Evolutionary conservation across 2,329 filamentous ascomycete species (phyloP).

Genomic region (Exophiala oligosperma): DNA sequence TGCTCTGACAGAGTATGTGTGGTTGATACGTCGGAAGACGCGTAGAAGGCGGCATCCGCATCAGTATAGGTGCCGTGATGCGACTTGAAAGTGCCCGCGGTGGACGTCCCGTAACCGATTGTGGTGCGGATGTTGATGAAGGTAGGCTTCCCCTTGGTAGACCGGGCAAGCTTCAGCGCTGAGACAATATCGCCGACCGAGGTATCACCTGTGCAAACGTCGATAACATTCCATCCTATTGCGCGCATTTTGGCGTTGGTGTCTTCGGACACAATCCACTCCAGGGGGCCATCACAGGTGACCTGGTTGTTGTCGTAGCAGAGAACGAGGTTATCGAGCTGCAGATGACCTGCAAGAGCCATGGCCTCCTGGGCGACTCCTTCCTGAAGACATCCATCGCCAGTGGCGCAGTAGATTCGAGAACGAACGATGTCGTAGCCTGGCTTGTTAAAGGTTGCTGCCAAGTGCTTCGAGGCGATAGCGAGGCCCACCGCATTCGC

Average conservation of each 20-base stretch:
- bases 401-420: slow-evolving; percentile 56
- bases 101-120: slow-evolving; percentile 54
- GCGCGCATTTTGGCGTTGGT: slow-evolving; percentile 59
- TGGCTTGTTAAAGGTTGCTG: slow-evolving; percentile 52
- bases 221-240: slow-evolving; percentile 56
- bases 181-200: slow-evolving; percentile 51
- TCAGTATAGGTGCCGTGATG: slow-evolving; percentile 24
- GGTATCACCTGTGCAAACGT: slow-evolving; percentile 53
- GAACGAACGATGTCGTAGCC: slow-evolving; percentile 49
- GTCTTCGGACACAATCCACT: slow-evolving; percentile 56
- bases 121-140: slow-evolving; percentile 60
- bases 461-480: slow-evolving; percentile 57
- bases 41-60: slow-evolving; percentile 10
- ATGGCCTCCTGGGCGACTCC: slow-evolving; percentile 60
- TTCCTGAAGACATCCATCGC: slow-evolving; percentile 60
- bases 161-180: slow-evolving; percentile 49
- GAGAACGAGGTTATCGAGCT: slow-evolving; percentile 56
- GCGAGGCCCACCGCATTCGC: slow-evolving; percentile 61
- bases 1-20: slow-evolving; percentile 3
- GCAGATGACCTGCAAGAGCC: slow-evolving; percentile 56
- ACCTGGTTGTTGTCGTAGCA: slow-evolving; percentile 64
- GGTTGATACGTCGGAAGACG: background rate
- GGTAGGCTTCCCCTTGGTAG: slow-evolving; percentile 50
- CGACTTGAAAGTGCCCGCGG: slow-evolving; percentile 35
- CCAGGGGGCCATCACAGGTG: slow-evolving; percentile 59